Evolutionary conservation across 2,329 filamentous ascomycete species (phyloP).

Genomic region (Trichothecium sympodiale): DNA sequence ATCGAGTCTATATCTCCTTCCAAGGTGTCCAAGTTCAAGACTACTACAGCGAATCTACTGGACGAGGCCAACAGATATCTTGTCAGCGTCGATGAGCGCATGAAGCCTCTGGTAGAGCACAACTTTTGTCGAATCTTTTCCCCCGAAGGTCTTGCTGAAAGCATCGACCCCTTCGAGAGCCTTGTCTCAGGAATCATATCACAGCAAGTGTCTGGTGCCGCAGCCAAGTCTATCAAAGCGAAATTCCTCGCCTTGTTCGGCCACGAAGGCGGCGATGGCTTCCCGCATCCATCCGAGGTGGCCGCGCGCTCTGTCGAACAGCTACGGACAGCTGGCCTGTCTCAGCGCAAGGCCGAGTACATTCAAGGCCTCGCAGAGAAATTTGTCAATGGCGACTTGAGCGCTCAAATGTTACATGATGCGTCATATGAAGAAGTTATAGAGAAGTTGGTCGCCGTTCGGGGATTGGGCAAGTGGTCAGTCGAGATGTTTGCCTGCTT

Average conservation of each 20-base stretch:
- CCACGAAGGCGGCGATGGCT: slow-evolving; percentile 29
- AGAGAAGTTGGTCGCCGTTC: slow-evolving; percentile 69
- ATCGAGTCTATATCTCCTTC: slow-evolving; percentile 33
- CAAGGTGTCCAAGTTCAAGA: slow-evolving; percentile 22
- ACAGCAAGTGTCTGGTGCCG: slow-evolving; percentile 90
- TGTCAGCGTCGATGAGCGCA: slow-evolving; percentile 58
- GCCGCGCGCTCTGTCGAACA: slow-evolving; percentile 48
- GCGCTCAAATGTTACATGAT: slow-evolving; percentile 61
- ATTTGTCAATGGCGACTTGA: slow-evolving; percentile 66
- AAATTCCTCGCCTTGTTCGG: slow-evolving; percentile 71
- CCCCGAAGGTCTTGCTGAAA: slow-evolving; percentile 69
- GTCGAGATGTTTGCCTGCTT: slow-evolving; percentile 99
- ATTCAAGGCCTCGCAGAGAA: slow-evolving; percentile 75
- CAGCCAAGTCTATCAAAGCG: slow-evolving; percentile 77
- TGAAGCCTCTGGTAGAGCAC: slow-evolving; percentile 61
- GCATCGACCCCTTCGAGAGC: slow-evolving; percentile 78
- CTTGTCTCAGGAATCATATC: slow-evolving; percentile 84
- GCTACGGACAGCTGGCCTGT: slow-evolving; percentile 78
- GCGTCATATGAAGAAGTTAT: slow-evolving; percentile 81
- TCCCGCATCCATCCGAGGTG: slow-evolving; percentile 70
- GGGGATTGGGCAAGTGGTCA: slow-evolving; percentile 81
- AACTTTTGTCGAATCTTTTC: slow-evolving; percentile 73
- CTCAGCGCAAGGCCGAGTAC: slow-evolving; percentile 93
- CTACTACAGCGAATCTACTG: slow-evolving; percentile 62
- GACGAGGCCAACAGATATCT: slow-evolving; percentile 67